phyloP scores from a whole-genome alignment of 345 rosid species.

The Lepidium didymum region DNA sequence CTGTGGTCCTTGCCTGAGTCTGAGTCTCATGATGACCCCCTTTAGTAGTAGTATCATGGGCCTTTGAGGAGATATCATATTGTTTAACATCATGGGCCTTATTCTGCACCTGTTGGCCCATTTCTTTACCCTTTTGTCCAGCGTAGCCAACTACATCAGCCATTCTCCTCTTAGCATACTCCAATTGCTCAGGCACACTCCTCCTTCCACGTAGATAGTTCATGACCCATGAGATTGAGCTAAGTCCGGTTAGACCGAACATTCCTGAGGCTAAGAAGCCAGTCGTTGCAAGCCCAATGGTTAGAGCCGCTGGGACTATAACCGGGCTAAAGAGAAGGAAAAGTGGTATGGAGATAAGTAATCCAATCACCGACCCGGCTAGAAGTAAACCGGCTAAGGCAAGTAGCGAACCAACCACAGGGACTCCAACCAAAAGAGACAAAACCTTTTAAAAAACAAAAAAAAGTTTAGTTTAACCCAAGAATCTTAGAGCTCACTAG shows the following conservation, averaged over 20 bases:
- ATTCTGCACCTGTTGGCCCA: constrained; percentile 38
- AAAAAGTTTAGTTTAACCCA: too few species aligned
- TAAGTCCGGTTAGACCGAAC: constrained; percentile 41
- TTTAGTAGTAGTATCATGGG: constrained; percentile 17
- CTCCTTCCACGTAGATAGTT: constrained; percentile 26
- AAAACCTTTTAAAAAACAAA: constrained; percentile 19
- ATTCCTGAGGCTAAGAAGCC: constrained; percentile 44
- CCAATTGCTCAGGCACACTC: constrained; percentile 33
- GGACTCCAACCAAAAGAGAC: constrained; percentile 36
- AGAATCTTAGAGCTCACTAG: too few species aligned
- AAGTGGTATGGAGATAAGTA: constrained; percentile 35
- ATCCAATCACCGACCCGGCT: constrained; percentile 35
- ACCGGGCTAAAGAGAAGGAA: constrained; percentile 55
- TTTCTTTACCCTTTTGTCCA: constrained; percentile 46
- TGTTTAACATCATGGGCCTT: constrained; percentile 33
- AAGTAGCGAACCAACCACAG: constrained; percentile 38
- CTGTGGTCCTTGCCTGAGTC: background rate
- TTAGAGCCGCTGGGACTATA: constrained; percentile 50
- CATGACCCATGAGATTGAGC: constrained; percentile 44
- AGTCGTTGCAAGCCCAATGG: constrained; percentile 32
- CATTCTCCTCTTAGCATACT: constrained; percentile 38
- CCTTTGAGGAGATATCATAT: constrained; percentile 14
- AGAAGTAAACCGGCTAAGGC: constrained; percentile 41
- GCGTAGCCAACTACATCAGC: constrained; percentile 37
- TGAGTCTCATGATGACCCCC: constrained; percentile 7